A percentile compares a stretch with the other conserved stretches of the same genome.
phyloP scores from a whole-genome alignment of 2,329 filamentous ascomycete species.

The Coleophoma crateriformis region DNA sequence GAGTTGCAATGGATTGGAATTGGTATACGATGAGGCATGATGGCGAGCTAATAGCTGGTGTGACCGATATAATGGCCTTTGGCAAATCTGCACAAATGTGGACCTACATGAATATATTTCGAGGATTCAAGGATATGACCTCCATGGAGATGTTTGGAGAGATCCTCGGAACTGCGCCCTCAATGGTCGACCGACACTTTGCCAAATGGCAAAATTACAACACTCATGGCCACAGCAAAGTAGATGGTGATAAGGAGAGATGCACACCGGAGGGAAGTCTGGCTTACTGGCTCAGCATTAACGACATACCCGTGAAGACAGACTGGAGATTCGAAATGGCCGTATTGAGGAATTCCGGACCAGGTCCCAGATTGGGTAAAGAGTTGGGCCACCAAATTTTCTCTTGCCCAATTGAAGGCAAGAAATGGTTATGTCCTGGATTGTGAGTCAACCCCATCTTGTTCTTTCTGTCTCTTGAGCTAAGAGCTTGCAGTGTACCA shows the following conservation, averaged over 20 bases:
- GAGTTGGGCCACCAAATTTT: constrained; percentile 10
- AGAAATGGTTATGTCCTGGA: constrained; percentile 2
- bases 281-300: constrained; percentile 13
- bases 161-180: neutral
- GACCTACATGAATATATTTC: constrained; percentile 12
- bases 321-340: constrained; percentile 16
- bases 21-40: constrained; percentile 17
- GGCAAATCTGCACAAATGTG: constrained; percentile 12
- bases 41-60: constrained; percentile 12
- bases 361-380: neutral
- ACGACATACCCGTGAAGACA: constrained; percentile 14
- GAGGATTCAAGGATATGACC: constrained; percentile 5
- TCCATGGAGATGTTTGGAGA: constrained; percentile 2
- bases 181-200: constrained; percentile 4
- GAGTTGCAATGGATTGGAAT: constrained; percentile 15
- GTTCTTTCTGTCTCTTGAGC: neutral
- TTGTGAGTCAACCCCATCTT: neutral
- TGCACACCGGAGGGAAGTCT: constrained; percentile 13
- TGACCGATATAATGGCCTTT: constrained; percentile 16
- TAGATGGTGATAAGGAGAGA: constrained; percentile 6
- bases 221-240: constrained; percentile 8
- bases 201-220: constrained; percentile 13
- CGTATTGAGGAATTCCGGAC: constrained; percentile 3
- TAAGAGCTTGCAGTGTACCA: neutral
- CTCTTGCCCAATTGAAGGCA: constrained; percentile 10